Conservation (phyloP, 108 stramenopile genomes). For the Mediolabrus comicus region DNA sequence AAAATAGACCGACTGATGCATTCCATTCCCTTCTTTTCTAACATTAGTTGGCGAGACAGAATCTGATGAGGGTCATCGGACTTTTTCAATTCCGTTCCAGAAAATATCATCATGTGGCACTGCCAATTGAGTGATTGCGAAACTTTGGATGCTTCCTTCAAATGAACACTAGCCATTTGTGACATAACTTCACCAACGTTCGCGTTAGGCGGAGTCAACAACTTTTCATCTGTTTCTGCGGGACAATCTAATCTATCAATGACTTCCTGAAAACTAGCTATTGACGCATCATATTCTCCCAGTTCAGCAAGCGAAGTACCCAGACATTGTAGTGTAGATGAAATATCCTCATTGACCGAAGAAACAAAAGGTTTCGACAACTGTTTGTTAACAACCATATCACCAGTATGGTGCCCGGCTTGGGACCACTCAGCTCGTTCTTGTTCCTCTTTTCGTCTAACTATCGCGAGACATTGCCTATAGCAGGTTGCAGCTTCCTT, state of each 20-base stretch:
- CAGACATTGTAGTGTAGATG: constrained; percentile 29
- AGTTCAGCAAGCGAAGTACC: constrained; percentile 33
- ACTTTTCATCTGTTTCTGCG: background rate
- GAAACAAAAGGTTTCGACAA: constrained; percentile 15
- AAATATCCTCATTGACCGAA: constrained; percentile 29
- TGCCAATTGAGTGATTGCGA: constrained; percentile 26
- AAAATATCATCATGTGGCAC: constrained; percentile 32
- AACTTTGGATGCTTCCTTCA: constrained; percentile 30
- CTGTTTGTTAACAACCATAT: background rate
- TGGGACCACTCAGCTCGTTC: constrained; percentile 24
- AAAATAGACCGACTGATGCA: constrained; percentile 30
- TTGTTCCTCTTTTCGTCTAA: constrained; percentile 39
- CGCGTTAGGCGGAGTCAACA: background rate
- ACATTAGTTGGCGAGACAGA: constrained; percentile 14
- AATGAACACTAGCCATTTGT: constrained; percentile 26
- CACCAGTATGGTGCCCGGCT: background rate
- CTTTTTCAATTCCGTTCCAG: constrained; percentile 9
- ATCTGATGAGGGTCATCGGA: constrained; percentile 15
- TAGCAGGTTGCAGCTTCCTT: constrained; percentile 46
- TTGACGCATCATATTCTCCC: constrained; percentile 39
- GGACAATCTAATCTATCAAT: constrained; percentile 11
- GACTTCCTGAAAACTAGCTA: constrained; percentile 36
- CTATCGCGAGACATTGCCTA: constrained; percentile 41
- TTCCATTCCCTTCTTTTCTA: constrained; percentile 32
- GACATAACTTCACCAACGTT: constrained; percentile 24